phyloP scores from a whole-genome alignment of 768 basidiomycete species.

The Naganishia friedmannii region DNA sequence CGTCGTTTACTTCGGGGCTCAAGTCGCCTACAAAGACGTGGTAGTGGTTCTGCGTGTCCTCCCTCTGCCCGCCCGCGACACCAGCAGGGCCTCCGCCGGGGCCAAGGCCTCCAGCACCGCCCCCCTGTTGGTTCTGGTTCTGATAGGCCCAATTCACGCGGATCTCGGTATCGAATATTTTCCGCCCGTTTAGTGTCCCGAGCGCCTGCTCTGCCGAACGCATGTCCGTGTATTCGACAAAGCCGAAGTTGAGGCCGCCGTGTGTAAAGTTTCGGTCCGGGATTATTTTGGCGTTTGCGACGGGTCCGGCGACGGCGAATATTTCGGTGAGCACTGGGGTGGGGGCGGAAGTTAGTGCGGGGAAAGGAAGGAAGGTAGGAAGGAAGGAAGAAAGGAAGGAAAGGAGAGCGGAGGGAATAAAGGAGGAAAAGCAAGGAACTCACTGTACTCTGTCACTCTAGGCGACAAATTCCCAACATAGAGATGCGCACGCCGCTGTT shows the following conservation, averaged over 20 bases:
- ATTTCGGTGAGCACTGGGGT: constrained; percentile 73
- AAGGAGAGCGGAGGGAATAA: neutral
- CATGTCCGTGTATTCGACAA: constrained; percentile 99
- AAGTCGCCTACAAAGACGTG: constrained; percentile 99
- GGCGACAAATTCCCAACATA: constrained; percentile 98
- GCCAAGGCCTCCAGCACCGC: too few species aligned
- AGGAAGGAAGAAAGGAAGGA: neutral
- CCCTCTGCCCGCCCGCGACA: constrained; percentile 64
- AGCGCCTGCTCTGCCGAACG: constrained; percentile 98
- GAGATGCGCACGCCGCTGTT: constrained; percentile 86
- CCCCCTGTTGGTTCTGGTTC: constrained; percentile 58
- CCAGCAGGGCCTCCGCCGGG: neutral
- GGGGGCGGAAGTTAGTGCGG: neutral
- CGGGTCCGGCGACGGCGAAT: constrained; percentile 65
- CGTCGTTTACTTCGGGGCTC: constrained; percentile 97
- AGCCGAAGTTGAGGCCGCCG: constrained; percentile 98
- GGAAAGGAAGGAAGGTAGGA: neutral
- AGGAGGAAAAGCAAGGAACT: too few species aligned
- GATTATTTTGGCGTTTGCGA: constrained; percentile 99
- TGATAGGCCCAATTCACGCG: constrained; percentile 99
- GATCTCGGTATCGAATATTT: constrained; percentile 99
- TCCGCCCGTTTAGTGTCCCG: constrained; percentile 95
- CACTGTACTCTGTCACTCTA: constrained; percentile 89
- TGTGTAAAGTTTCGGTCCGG: constrained; percentile 99
- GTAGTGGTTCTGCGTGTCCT: constrained; percentile 94